Evolutionary conservation across 2,329 filamentous ascomycete genomes (phyloP).

Genomic region (Pezicula carpinea): DNA sequence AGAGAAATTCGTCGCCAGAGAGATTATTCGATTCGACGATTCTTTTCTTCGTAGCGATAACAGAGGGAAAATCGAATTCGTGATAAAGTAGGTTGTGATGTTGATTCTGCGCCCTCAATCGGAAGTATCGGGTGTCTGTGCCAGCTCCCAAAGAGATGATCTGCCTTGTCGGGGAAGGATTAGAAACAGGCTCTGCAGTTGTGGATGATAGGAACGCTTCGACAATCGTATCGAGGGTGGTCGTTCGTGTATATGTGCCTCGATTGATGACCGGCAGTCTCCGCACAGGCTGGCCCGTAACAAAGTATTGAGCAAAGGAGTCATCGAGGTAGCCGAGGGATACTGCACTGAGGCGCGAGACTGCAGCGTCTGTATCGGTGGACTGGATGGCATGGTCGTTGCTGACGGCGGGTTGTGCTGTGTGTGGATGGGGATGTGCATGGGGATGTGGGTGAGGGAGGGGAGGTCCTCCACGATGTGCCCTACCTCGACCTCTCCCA

Average conservation of each 20-base stretch:
- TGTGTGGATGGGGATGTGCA: slow-evolving; percentile 8
- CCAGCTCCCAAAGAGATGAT: slow-evolving; percentile 91
- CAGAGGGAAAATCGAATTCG: slow-evolving; percentile 82
- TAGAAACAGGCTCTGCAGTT: slow-evolving; percentile 11
- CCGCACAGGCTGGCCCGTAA: slow-evolving; percentile 51
- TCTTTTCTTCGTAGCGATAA: slow-evolving; percentile 52
- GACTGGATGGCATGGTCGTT: slow-evolving; percentile 77
- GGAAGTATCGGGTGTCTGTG: slow-evolving; percentile 85
- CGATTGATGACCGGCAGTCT: slow-evolving; percentile 90
- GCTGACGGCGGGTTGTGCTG: slow-evolving; percentile 18
- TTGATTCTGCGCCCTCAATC: slow-evolving; percentile 42
- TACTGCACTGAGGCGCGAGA: slow-evolving; percentile 85
- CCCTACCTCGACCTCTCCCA: slow-evolving; percentile 38
- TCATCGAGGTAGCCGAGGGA: slow-evolving; percentile 81
- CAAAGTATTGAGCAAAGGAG: slow-evolving; percentile 69
- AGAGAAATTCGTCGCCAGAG: slow-evolving; percentile 7
- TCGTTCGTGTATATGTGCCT: slow-evolving; percentile 92
- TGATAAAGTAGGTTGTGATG: slow-evolving; percentile 64
- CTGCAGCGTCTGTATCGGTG: slow-evolving; percentile 87
- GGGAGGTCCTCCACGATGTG: slow-evolving; percentile 18
- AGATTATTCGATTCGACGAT: slow-evolving; percentile 15
- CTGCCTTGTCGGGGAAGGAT: slow-evolving; percentile 47
- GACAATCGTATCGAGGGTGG: slow-evolving; percentile 75
- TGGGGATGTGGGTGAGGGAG: slow-evolving; percentile 10
- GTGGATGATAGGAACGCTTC: slow-evolving; percentile 55